Evolutionary conservation across 371 early-diverging fungal species (phyloP).

Genomic region (Basidiobolus meristosporus): DNA sequence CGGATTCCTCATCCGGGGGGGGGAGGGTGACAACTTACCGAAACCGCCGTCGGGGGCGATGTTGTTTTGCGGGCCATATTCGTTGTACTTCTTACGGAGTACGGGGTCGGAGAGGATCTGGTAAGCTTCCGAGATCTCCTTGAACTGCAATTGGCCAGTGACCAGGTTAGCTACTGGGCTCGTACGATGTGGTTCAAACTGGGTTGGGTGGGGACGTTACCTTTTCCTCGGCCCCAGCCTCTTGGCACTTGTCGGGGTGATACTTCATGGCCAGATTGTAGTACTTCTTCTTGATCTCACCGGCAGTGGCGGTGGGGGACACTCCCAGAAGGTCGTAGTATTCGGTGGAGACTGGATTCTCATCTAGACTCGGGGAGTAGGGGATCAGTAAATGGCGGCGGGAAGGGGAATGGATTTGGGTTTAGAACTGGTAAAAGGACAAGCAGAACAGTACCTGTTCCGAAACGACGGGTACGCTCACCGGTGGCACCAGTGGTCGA

Average conservation of each 20-base stretch:
- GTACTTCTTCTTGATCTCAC: conserved; percentile 90
- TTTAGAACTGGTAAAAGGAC: too few species aligned
- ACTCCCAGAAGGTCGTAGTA: conserved; percentile 82
- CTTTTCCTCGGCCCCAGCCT: conserved; percentile 71
- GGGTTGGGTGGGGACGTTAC: conserved; percentile 9
- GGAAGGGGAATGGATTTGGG: too few species aligned
- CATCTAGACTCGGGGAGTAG: conserved; percentile 18
- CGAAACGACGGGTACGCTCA: too few species aligned
- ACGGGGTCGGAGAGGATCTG: conserved; percentile 79
- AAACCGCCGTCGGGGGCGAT: conserved; percentile 56
- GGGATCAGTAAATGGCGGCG: too few species aligned
- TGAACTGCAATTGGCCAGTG: conserved; percentile 30
- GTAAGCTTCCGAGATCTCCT: conserved; percentile 88
- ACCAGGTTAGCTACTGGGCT: not conserved
- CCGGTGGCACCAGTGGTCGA: too few species aligned
- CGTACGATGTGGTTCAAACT: not conserved
- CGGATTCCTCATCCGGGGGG: too few species aligned
- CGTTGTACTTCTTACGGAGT: conserved; percentile 69
- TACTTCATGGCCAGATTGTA: conserved; percentile 76
- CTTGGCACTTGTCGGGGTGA: conserved; percentile 90
- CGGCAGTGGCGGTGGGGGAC: conserved; percentile 52
- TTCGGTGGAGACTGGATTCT: conserved; percentile 54
- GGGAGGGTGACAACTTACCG: conserved; percentile 16
- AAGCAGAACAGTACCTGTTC: too few species aligned
- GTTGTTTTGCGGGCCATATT: conserved; percentile 48